Evolutionary conservation across 2,329 filamentous ascomycete species (phyloP), one percentile per base, ranked within the genome.

Genomic region (Colletotrichum destructivum): DNA sequence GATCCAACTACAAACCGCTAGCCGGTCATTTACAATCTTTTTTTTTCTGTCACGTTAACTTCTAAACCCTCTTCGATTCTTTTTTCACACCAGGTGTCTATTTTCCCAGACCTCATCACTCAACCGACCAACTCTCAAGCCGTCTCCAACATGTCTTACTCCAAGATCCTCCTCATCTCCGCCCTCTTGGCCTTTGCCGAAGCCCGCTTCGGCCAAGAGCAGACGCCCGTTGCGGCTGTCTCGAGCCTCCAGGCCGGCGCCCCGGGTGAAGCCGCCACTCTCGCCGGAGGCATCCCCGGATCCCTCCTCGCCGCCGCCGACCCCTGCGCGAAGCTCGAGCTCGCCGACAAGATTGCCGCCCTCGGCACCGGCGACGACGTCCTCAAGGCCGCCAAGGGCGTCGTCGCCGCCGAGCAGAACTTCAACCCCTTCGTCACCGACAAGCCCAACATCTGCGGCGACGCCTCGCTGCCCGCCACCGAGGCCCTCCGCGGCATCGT

Each of bases 391-490:
- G 91, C 91, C 21, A 86, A 86, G 69, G 87, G 87, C 18, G 85
- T 93, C 47, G 91, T 93, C 16, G 87, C 88, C 35, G 91, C 91
- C 4, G 91, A 93, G 84, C 90, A 92, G 81, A 93, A 93, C 87
- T 92, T 92, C 84, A 93, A 93, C 84, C 90, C 90, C 62, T 92
- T 90, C 75, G 88, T 81, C 67, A 86, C 88, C 73, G 83, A 83
- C 76, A 85, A 89, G 44, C 90, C 89, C 21, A 89, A 86, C 73
- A 88, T 94, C 78, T 93, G 92, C 81, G 87, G 84, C 47, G 90
- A 93, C 74, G 82, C 90, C 2, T 82, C 85, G 35, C 87, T 94
- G 2, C 92, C 92, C 13, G 87, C 84, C 42, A 92, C 89, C 9
- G 81, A 81, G 31, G 85, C 85, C 66, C 88, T 93, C 42, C 86